Base-by-base conservation (phyloP, 2,329 filamentous ascomycete genomes). In the Sordariomycetes sp. region DNA sequence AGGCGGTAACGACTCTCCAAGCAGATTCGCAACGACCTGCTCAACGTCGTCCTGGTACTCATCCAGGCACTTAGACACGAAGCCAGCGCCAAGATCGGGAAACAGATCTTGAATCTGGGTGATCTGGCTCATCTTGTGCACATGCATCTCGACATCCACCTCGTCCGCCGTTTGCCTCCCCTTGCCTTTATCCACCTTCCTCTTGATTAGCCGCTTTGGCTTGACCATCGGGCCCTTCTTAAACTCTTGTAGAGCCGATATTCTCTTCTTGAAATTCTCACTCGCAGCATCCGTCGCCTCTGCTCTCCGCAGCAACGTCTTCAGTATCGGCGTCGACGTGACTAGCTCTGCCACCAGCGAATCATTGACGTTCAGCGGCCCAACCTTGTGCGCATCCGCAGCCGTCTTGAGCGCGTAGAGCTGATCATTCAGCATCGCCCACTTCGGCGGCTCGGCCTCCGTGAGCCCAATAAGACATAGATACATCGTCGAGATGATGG, bases 71-170 rank as follows among this genome's bases (percentile, higher is more conserved):
- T 74, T 82, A 14, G 84, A 70, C 12, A 96, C 66, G 50, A 94
- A 96, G 0, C 72, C 84, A 4, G 84, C 80, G 5, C 88, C 87
- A 8, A 96, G 65, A 41, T 94, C 77, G 0, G 90, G 86, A 49
- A 96, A 95, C 0, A 96, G 66, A 50, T 98, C 90, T 51, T 94
- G 87, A n/a, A 98, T 71, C 53, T 93, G 86, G 1, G 82, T 82
- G 33, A 96, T 77, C 32, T 90, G 75, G 46, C 82, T 88, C 75
- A 93, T 82, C 27, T 70, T 79, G 55, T 94, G 86, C 16, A 90
- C 63, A 48, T 92, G 85, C 21, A 88, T 63, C 28, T 72, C 65
- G 3, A 54, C 56, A 6, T 58, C 47, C 6, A 50, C 42, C 6
- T 68, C 61, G 7, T 56, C 51, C 5, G 47, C 50, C 4, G 55